phyloP scores from a whole-genome alignment of 768 basidiomycete species.

The Sporobolomyces pararoseus region DNA sequence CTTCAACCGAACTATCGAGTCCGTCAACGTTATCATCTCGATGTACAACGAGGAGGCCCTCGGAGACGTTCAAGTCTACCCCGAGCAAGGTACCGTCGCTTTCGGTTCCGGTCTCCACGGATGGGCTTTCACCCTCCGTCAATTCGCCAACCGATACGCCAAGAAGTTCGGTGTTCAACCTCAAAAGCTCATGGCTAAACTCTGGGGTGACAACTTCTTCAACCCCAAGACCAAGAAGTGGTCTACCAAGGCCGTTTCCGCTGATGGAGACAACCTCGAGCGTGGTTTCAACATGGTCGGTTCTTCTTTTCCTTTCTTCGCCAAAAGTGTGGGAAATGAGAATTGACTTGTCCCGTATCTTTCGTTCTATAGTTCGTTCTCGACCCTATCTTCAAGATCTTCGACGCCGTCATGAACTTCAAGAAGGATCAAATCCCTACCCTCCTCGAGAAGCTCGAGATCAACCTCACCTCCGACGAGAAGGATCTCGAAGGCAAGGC shows the following conservation, averaged over 20 bases:
- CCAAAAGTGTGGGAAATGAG: not conserved
- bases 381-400: constrained; percentile 98
- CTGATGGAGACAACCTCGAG: constrained; percentile 86
- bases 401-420: constrained; percentile 98
- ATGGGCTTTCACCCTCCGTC: constrained; percentile 98
- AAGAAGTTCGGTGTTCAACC: constrained; percentile 99
- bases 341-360: constrained; percentile 4
- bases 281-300: constrained; percentile 83
- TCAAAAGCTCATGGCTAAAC: constrained; percentile 93
- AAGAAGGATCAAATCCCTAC: constrained; percentile 80
- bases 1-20: constrained; percentile 95
- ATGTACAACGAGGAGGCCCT: constrained; percentile 91
- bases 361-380: constrained; percentile 66
- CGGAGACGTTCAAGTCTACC: constrained; percentile 98
- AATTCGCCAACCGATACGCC: constrained; percentile 88
- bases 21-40: constrained; percentile 95
- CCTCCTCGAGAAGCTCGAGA: constrained; percentile 94
- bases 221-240: constrained; percentile 96
- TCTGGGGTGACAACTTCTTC: constrained; percentile 99
- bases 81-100: constrained; percentile 95
- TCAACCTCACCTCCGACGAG: constrained; percentile 82
- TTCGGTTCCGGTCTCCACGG: constrained; percentile 99
- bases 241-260: constrained; percentile 70
- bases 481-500: constrained; percentile 90
- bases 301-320: not conserved